Evolutionary conservation across 2,329 filamentous ascomycete genomes (phyloP), one percentile per base, ranked within the genome.

Genomic region (Achaetomium macrosporum): DNA sequence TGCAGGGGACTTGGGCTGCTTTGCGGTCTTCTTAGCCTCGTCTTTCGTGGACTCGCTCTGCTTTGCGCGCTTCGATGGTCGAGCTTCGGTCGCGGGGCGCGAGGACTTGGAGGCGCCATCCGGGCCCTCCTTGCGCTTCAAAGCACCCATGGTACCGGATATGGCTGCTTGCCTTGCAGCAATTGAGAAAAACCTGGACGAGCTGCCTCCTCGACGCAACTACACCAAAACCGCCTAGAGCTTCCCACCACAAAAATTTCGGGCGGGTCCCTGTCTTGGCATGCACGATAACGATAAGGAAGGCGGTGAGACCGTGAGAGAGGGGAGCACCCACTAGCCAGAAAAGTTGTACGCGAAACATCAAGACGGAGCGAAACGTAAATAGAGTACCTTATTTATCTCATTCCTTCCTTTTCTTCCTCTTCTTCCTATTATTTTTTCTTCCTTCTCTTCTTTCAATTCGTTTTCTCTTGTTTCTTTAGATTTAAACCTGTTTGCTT

Each of bases 101-200:
- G 73, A 68, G 36, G 72, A 70, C 61, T 81, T 81, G 17, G 75
- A 59, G 64, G 75, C 68, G 62, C 71, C 76, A 39, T 72, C 76
- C 19, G 78, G 78, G 63, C 76, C 76, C 67, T 78, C 77, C 69
- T 82, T 82, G 63, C 79, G 72, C 64, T 82, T 82, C 57, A 81
- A 71, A 49, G 75, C 73, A 64, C 75, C 77, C 79, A 82, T 82
- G 51, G 45, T 73, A 59, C 37, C 31, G 46, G 29, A 41, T 39
- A 55, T 44, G 50, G n/a, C 36, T n/a, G 50, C 40, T 35, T 58
- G 33, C 17, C 16, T 33, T 51, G 56, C 43, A 52, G 56, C 56
- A 58, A 59, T 57, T 59, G 52, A 47, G 54, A 47, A 42, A 42
- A 55, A 57, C 53, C 39, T 39, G 36, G 20, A 46, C 25, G 16